Base-by-base conservation (phyloP, 306 rosid genomes). In the Vigna reflexopilosa region DNA sequence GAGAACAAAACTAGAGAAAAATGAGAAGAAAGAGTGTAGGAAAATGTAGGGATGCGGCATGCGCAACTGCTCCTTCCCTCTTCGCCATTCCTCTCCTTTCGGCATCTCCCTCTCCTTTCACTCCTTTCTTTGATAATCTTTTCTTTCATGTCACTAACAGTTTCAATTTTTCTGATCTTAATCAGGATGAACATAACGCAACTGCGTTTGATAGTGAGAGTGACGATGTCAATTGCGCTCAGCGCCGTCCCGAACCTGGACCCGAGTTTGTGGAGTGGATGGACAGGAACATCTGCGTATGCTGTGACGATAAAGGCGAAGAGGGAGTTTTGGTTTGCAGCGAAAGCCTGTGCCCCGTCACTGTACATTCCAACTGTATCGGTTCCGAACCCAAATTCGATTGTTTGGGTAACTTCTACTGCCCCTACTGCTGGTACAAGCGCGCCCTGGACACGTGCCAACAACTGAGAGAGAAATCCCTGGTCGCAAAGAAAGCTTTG, bases 381-480 rank as follows among this genome's bases (percentile, higher is more conserved):
- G 28, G 77, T 34, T 70, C 84, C 52, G 42, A 88, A 36, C 93
- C 98, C 63, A 73, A 64, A 17, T 88, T 88, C 67, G 93, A 92
- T 65, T 78, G 75, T 40, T 80, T 20, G 3, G 97, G 97, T 3
- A 79, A 74, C 40, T 91, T 87, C 80, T 86, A 64, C 63, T 94
- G 94, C 65, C 91, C 96, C 22, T 84, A 90, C 65, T 94, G 97
- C 69, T 80, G 82, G 36, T 86, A 84, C 81, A 90, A 83, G 73
- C 84, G 75, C 7, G 84, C 81, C 5, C 11, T 81, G 7, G 62
- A 73, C 16, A 77, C 42, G 48, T 72, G 74, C 44, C 75, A 12
- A 38, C 78, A 77, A 55, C 16, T 83, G 72, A 84, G 81, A 80
- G 76, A 78, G 57, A 90, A 78, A 58, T 85, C 82, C 6, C 14